Base-by-base conservation (phyloP, 2,329 filamentous ascomycete species). In the Colletotrichum sidae region DNA sequence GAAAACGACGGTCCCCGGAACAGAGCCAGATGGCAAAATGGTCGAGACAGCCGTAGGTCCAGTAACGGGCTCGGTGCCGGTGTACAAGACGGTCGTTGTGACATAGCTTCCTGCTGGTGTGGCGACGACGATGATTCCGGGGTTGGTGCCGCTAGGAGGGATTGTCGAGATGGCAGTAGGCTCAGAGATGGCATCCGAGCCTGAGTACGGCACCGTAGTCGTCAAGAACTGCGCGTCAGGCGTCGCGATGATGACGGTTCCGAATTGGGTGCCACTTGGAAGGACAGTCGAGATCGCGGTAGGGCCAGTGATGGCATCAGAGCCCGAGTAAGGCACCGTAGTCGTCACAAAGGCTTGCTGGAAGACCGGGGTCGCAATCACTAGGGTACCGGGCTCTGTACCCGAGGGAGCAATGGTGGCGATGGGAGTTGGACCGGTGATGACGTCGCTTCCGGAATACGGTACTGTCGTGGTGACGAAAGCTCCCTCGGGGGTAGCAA, bases 1-100 rank as follows among this genome's bases (percentile, higher is more conserved):
- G 4, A 67, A 15, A 9, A 68, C 37, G 12, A 67, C 49, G 7
- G 53, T 60, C 1, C 68, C 65, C 12, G 67, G 57, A 3, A 8
- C 42, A 4, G 68, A 56, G 3, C 56, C 55, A 38, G 46, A 59
- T 37, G 55, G 60, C 2, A 47, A 35, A 8, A 60, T 55, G 12
- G 60, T 65, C 17, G 55, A 51, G 10, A 59, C 8, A 2, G 33
- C 38, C 3, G 47, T 59, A 7, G 55, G 55, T 10, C 17, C 47
- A 2, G 46, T 15, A n/a, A 59, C 45, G 6, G 55, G n/a, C 9
- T 37, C 39, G 2, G 37, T n/a, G 13, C 55, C 55, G 2, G 46
- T 44, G 11, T 44, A 51, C 9, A 59, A 17, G 8, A 52, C 38
- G n/a, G 38, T 49, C 5, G 55, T 47, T 12, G 55, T 59, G 3